A percentile compares a stretch with the other conserved stretches of the same genome.
These are phyloP conservation scores for Mycena alexandri DNA, from an alignment of 768 basidiomycete species.

Conservation along the genomic window DNA sequence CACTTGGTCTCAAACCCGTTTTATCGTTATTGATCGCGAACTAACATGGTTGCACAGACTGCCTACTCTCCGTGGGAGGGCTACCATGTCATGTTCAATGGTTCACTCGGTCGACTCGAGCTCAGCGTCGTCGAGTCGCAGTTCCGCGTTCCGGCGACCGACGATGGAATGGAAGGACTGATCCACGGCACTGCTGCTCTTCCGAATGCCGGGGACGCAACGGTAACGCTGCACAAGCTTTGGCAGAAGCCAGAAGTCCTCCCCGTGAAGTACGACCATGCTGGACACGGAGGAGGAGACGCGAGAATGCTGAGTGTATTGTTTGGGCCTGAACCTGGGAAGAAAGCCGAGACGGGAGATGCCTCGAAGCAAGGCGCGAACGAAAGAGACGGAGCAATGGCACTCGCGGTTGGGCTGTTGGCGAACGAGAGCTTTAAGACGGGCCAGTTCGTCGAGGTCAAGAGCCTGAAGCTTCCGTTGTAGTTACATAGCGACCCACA, in stretches of 20 bases:
- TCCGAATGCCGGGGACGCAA: conserved; percentile 57
- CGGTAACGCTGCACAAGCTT: conserved; percentile 58
- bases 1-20: conserved; percentile 53
- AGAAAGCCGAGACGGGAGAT: conserved; percentile 53
- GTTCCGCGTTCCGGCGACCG: conserved; percentile 48
- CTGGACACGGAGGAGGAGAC: conserved; percentile 64
- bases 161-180: conserved; percentile 47
- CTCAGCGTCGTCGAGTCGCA: conserved; percentile 63
- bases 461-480: conserved; percentile 46
- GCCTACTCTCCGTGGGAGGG: conserved; percentile 62
- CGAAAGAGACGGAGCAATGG: conserved; percentile 61
- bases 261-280: conserved; percentile 56
- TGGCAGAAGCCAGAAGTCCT: conserved; percentile 59
- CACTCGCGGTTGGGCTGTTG: conserved; percentile 60
- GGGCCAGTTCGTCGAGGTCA: conserved; percentile 55
- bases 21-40: not conserved
- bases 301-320: conserved; percentile 60
- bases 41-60: conserved; percentile 41
- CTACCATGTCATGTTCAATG: conserved; percentile 67
- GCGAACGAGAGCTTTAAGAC: conserved; percentile 65
- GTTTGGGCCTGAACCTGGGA: conserved; percentile 61
- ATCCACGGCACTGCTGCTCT: conserved; percentile 53
- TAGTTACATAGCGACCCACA: too few species aligned
- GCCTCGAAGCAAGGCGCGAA: conserved; percentile 61
- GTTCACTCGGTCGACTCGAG: conserved; percentile 64